Percentiles rank a stretch among this genome's conserved stretches.
These are phyloP conservation scores for Candida pseudofarinosa DNA, from an alignment of 805 yeast genomes.

Conservation along the genomic window DNA sequence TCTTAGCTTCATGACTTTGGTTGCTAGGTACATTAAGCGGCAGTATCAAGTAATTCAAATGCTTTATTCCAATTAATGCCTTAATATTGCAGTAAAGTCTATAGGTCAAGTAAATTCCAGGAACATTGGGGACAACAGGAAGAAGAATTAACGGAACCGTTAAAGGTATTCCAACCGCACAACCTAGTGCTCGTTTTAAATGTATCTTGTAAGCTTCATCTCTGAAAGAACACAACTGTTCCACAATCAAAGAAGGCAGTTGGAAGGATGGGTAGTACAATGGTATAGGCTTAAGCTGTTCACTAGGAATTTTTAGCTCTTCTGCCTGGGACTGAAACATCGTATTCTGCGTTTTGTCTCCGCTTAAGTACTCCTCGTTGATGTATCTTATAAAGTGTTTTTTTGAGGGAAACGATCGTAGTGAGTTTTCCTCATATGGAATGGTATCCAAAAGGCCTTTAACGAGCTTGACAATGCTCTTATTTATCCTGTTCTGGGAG, in stretches of 20 bases:
- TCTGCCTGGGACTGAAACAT: constrained; percentile 24
- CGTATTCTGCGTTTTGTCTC: constrained; percentile 2
- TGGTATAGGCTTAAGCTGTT: constrained; percentile 36
- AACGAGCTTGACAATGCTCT: constrained; percentile 52
- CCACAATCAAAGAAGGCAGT: constrained; percentile 23
- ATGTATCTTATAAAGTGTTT: constrained; percentile 51
- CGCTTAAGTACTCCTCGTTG: constrained; percentile 20
- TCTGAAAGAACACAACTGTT: constrained; percentile 42
- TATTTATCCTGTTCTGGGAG: constrained; percentile 55
- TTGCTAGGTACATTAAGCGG: background rate
- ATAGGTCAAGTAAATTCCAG: constrained; percentile 81
- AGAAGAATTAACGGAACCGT: constrained; percentile 75
- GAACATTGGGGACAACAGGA: constrained; percentile 88
- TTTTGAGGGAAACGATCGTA: constrained; percentile 72
- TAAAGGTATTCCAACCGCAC: constrained; percentile 64
- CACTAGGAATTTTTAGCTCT: constrained; percentile 18
- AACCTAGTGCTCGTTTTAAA: constrained; percentile 47
- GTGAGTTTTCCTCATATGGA: constrained; percentile 77
- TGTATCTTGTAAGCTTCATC: constrained; percentile 49
- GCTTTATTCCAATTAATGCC: constrained; percentile 71
- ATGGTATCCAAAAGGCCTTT: constrained; percentile 54
- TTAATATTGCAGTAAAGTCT: constrained; percentile 81
- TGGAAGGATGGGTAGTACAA: constrained; percentile 37
- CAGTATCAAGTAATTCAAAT: constrained; percentile 52
- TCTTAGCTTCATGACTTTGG: background rate